Evolutionary conservation across 1,139 yeast species (phyloP).

Genomic region (Nakaseomyces glabratus): DNA sequence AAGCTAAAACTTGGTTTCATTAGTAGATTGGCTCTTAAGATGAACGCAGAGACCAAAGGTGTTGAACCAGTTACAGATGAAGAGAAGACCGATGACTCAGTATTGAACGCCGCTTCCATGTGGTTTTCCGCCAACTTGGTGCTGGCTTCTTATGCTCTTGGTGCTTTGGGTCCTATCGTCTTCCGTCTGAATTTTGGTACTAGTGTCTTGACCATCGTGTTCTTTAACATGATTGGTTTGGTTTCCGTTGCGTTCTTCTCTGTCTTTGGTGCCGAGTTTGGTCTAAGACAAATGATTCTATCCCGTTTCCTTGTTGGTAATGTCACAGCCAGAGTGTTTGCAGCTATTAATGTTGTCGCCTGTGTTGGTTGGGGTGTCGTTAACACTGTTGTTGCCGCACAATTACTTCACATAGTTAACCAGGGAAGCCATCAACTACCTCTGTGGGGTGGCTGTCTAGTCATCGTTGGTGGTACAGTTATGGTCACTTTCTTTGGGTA

Average conservation of each 20-base stretch:
- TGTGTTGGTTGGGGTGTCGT: slow-evolving; percentile 96
- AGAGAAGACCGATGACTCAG: slow-evolving; percentile 43
- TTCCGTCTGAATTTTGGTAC: slow-evolving; percentile 55
- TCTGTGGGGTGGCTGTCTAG: slow-evolving; percentile 83
- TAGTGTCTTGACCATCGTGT: slow-evolving; percentile 52
- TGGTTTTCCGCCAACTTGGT: slow-evolving; percentile 90
- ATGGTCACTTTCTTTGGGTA: slow-evolving; percentile 77
- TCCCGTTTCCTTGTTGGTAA: slow-evolving; percentile 74
- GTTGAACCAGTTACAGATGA: slow-evolving; percentile 39
- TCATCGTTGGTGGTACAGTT: slow-evolving; percentile 59
- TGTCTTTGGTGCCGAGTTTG: slow-evolving; percentile 72
- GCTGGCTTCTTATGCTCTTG: slow-evolving; percentile 72
- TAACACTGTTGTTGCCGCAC: slow-evolving; percentile 83
- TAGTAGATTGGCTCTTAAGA: slow-evolving; percentile 31
- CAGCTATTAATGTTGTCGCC: slow-evolving; percentile 70
- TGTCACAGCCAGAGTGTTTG: slow-evolving; percentile 62
- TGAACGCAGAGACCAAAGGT: slow-evolving; percentile 41
- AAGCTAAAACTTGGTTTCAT: slow-evolving; percentile 23
- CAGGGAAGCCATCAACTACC: slow-evolving; percentile 47
- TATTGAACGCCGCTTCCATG: slow-evolving; percentile 71
- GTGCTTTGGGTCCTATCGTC: slow-evolving; percentile 58
- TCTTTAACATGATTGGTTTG: slow-evolving; percentile 65
- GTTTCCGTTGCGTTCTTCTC: slow-evolving; percentile 75
- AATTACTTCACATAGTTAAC: slow-evolving; percentile 69
- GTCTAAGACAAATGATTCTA: slow-evolving; percentile 79